A percentile compares a stretch with the other conserved stretches of the same genome.
Conservation (phyloP, 495 filamentous ascomycete genomes). For the Astrothelium macrocarpum region DNA sequence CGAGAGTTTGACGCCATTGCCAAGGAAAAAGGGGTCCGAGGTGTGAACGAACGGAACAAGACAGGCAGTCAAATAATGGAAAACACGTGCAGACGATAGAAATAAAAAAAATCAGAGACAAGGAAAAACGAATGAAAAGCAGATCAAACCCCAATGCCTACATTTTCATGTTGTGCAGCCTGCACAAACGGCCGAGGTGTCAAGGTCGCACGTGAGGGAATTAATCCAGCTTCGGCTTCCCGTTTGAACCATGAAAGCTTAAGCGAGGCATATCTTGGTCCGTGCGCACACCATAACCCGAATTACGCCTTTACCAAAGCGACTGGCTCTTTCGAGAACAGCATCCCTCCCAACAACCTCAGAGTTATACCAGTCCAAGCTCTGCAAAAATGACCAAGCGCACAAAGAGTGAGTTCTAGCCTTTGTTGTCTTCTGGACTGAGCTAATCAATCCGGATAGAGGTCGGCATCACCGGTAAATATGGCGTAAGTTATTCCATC, state of each 20-base stretch:
- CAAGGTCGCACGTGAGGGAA: background rate
- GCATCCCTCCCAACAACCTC: constrained; percentile 24
- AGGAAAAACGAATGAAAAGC: background rate
- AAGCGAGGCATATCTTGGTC: background rate
- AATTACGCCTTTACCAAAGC: background rate
- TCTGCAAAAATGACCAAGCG: constrained; percentile 82
- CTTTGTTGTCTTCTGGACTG: constrained; percentile 10
- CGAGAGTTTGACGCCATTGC: constrained; percentile 37
- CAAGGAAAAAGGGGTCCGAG: background rate
- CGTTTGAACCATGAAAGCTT: background rate
- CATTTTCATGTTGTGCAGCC: background rate
- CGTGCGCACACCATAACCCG: constrained; percentile 3
- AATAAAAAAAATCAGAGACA: background rate
- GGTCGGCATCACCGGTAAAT: constrained; percentile 74
- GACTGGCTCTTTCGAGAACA: background rate
- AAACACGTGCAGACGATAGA: background rate
- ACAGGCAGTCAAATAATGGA: background rate
- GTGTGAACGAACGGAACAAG: background rate
- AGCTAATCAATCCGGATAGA: constrained; percentile 40
- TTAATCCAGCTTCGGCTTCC: background rate
- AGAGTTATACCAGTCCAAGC: constrained; percentile 20
- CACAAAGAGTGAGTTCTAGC: constrained; percentile 63
- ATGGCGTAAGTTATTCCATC: constrained; percentile 25
- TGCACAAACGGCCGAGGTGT: constrained; percentile 1
- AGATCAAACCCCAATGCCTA: background rate